These are phyloP conservation scores for Starmera caribaea DNA, from an alignment of 805 yeast genomes.

Conservation along the genomic window DNA sequence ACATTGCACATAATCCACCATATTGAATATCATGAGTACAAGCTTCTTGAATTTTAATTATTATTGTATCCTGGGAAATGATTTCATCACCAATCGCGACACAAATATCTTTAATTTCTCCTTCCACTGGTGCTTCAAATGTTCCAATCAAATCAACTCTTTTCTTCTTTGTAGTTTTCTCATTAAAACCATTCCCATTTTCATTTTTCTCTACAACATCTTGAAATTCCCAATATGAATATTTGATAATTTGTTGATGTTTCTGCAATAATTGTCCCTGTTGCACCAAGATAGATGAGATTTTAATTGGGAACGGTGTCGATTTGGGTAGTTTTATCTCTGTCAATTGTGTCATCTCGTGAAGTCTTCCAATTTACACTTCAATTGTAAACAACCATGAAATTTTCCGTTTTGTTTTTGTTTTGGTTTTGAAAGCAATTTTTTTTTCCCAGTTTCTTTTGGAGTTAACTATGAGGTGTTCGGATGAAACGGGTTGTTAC, in stretches of 20 bases:
- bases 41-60: constrained; percentile 62
- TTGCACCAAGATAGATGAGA: constrained; percentile 22
- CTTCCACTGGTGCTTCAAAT: constrained; percentile 79
- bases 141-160: constrained; percentile 64
- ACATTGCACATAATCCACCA: constrained; percentile 89
- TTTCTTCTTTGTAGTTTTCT: constrained; percentile 19
- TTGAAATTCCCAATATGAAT: constrained; percentile 37
- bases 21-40: constrained; percentile 90
- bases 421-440: background rate
- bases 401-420: too few relatives aligned
- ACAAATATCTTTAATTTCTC: constrained; percentile 42
- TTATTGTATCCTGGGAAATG: constrained; percentile 29
- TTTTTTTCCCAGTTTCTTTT: background rate
- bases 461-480: background rate
- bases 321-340: constrained; percentile 15
- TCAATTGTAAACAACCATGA: too few relatives aligned
- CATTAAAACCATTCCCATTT: constrained; percentile 5
- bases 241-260: constrained; percentile 28
- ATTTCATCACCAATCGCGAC: constrained; percentile 55
- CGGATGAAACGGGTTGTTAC: too few relatives aligned
- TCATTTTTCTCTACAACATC: constrained; percentile 22
- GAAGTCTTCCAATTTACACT: too few relatives aligned
- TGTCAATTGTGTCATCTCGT: constrained; percentile 14
- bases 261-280: constrained; percentile 24
- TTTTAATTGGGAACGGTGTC: constrained; percentile 29